These are phyloP conservation scores for Arabidopsis lyrata DNA, from an alignment of 441 rosid genomes.

Conservation along the genomic window DNA sequence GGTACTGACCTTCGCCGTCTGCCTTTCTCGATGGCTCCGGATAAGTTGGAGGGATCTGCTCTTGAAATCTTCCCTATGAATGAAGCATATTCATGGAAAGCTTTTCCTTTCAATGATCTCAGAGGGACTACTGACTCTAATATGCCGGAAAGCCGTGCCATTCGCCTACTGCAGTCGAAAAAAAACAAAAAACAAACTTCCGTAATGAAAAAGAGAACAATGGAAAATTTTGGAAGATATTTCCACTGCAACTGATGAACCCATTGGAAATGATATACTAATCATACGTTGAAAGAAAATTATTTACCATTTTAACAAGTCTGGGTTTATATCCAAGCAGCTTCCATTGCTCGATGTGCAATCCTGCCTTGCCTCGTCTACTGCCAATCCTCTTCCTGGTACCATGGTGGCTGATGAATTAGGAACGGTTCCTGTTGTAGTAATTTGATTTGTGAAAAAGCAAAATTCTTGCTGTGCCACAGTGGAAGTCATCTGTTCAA, in stretches of 20 bases:
- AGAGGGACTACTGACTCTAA: constrained; percentile 65
- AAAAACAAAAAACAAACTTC: constrained; percentile 18
- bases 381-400: constrained; percentile 42
- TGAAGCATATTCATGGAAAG: constrained; percentile 78
- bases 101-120: constrained; percentile 66
- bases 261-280: not conserved
- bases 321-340: constrained; percentile 45
- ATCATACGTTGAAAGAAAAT: not conserved
- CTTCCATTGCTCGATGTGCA: constrained; percentile 44
- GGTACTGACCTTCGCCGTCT: constrained; percentile 61
- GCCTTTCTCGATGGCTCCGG: constrained; percentile 46
- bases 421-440: constrained; percentile 46
- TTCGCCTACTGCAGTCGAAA: constrained; percentile 60
- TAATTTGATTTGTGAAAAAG: constrained; percentile 56
- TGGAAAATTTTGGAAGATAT: not conserved
- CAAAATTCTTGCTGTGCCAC: constrained; percentile 68
- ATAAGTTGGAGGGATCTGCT: constrained; percentile 66
- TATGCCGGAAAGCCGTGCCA: constrained; percentile 46
- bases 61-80: constrained; percentile 70
- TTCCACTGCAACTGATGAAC: constrained; percentile 13
- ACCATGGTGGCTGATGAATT: constrained; percentile 42
- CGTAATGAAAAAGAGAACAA: not conserved
- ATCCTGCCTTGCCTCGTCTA: constrained; percentile 39
- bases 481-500: constrained; percentile 62
- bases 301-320: constrained; percentile 49